Conservation (phyloP, 345 rosid species). For the Citrus glauca region DNA sequence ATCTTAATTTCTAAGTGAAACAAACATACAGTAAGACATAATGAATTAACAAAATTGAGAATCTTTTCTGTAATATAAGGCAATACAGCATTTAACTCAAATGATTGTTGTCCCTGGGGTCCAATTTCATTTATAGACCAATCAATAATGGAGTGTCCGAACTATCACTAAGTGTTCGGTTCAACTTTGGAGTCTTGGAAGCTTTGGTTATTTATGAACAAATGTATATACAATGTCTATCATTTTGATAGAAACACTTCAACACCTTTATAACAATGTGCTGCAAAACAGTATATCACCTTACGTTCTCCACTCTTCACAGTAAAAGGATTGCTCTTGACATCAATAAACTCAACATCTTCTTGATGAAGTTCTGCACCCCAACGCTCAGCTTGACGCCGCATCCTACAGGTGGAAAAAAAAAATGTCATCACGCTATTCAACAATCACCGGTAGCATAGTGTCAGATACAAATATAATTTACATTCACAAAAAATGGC, state of each 20-base stretch:
- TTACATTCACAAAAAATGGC: background rate
- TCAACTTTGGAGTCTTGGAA: background rate
- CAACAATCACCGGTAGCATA: background rate
- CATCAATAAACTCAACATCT: conserved; percentile 80
- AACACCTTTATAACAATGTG: background rate
- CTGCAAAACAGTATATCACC: conserved; percentile 46
- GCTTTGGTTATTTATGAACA: background rate
- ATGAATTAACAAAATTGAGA: background rate
- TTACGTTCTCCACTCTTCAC: conserved; percentile 77
- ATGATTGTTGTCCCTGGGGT: background rate
- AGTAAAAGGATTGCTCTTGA: conserved; percentile 69
- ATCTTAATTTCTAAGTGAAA: background rate
- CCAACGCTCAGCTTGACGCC: conserved; percentile 96
- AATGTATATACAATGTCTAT: background rate
- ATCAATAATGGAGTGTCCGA: background rate
- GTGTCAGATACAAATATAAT: background rate
- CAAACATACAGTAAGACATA: background rate
- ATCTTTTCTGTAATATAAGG: background rate
- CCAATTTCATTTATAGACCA: background rate
- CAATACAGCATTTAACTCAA: background rate
- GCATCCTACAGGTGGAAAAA: conserved; percentile 50
- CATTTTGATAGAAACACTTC: background rate
- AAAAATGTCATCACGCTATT: conserved; percentile 4
- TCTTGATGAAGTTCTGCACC: conserved; percentile 92
- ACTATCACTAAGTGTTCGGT: background rate